Conservation (phyloP, 2,329 filamentous ascomycete genomes). For the Pseudogymnoascus sp. region DNA sequence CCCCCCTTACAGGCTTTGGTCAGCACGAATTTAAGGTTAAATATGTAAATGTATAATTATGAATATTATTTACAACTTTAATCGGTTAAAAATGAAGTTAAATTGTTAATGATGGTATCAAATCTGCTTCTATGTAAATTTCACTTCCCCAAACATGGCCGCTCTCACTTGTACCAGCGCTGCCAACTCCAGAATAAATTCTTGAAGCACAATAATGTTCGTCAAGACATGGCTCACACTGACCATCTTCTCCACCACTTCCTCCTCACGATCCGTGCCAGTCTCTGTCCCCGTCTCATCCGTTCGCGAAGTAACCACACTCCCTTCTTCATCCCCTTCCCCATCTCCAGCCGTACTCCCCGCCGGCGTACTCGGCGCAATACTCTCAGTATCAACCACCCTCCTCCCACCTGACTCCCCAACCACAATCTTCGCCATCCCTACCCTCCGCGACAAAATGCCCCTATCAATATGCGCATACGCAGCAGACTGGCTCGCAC, state of each 20-base stretch:
- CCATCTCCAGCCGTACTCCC: conserved; percentile 21
- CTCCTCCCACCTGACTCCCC: neutral
- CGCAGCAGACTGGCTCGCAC: conserved; percentile 45
- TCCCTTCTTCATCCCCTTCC: conserved; percentile 19
- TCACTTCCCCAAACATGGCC: conserved; percentile 69
- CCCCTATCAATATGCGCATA: conserved; percentile 59
- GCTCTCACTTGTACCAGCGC: conserved; percentile 68
- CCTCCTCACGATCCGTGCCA: conserved; percentile 21
- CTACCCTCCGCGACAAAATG: conserved; percentile 50
- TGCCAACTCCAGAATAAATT: conserved; percentile 70
- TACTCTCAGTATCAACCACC: conserved; percentile 11
- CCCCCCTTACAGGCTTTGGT: neutral
- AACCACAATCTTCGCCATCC: conserved; percentile 33
- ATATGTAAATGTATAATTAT: neutral
- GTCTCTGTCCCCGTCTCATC: conserved; percentile 18
- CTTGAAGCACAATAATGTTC: conserved; percentile 71
- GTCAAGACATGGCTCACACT: conserved; percentile 74
- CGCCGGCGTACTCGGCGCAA: conserved; percentile 10
- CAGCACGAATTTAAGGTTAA: neutral
- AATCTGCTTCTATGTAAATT: conserved; percentile 40
- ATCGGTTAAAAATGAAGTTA: neutral
- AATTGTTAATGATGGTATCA: neutral
- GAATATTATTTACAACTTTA: neutral
- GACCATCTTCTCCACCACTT: conserved; percentile 34
- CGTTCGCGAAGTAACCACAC: conserved; percentile 3